phyloP scores from a whole-genome alignment of 1,284 basidiomycete genomes.

The Ustilago shanxiensis region DNA sequence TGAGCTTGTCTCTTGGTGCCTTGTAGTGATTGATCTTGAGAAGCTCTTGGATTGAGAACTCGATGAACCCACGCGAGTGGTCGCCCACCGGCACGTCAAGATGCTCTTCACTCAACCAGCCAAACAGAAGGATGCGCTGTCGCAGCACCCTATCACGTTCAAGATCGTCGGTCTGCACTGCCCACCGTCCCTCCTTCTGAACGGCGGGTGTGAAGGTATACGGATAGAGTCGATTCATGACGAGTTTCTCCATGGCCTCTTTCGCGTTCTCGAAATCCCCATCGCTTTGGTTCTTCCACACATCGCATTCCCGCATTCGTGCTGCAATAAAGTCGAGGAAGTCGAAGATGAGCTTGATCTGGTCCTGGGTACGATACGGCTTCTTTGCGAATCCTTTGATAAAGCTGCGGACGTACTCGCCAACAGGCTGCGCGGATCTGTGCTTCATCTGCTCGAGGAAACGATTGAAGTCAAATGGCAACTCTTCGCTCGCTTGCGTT shows the following conservation, averaged over 20 bases:
- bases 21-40: conserved; percentile 99
- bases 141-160: conserved; percentile 90
- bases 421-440: conserved; percentile 64
- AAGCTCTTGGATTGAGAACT: conserved; percentile 89
- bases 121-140: conserved; percentile 91
- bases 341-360: conserved; percentile 69
- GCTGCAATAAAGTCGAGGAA: conserved; percentile 69
- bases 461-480: conserved; percentile 68
- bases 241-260: conserved; percentile 99
- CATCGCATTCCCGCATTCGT: conserved; percentile 62
- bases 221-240: conserved; percentile 93
- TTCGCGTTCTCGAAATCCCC: conserved; percentile 94
- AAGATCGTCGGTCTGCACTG: conserved; percentile 84
- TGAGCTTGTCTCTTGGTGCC: conserved; percentile 95
- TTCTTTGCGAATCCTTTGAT: conserved; percentile 69
- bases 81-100: conserved; percentile 75
- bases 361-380: conserved; percentile 66
- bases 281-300: conserved; percentile 73
- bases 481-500: conserved; percentile 57
- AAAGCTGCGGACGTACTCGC: conserved; percentile 69
- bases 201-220: conserved; percentile 68
- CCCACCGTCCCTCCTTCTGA: conserved; percentile 64
- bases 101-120: conserved; percentile 89
- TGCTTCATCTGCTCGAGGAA: conserved; percentile 70
- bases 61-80: conserved; percentile 81